Evolutionary conservation across 768 basidiomycete genomes (phyloP), one percentile per base, ranked within the genome.

Genomic region (Termitomyces sp.): DNA sequence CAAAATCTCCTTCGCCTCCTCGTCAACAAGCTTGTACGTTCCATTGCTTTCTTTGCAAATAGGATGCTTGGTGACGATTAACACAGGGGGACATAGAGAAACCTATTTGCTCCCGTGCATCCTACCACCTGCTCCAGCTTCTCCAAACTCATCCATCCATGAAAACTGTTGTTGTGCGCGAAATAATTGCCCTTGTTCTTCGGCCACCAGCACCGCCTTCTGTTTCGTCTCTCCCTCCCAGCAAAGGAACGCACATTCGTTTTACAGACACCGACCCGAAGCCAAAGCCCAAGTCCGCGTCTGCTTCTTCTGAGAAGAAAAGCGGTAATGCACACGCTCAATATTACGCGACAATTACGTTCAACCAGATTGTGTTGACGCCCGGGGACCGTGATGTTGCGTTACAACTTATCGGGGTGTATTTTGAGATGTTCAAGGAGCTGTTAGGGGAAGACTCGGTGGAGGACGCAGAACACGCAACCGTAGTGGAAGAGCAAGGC

Each of bases 401-500:
- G 15, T 73, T 86, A 48, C 81, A 84, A 60, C 78, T 98, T 60
- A 86, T 98, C 20, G 89, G 94, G 53, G 81, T 95, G 4, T 98
- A 98, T 73, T 99, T 98, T 67, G 89, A 95, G 75, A 81, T 98
- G 68, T 99, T 99, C 78, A 80, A 87, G 66, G 93, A 93, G 65
- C 75, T 97, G 11, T 80, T 98, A 3, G 89, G 91, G 0, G 86
- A 90, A 64, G 76, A 73, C 27, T 60, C 66, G 41, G 66, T 62
- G 15, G 66, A 63, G 20, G 69, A 61, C 0, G 66, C 57, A 0
- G 78, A 77, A 24, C 72, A 72, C 18, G 67, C 67, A 24, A 68
- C 51, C 0, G 71, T 64, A 18, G 78, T 77, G 4, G 71, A 67
- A 6, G 67, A 65, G 27, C 69, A 65, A 18, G 68, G 63, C n/a